Evolutionary conservation across 1,284 basidiomycete genomes (phyloP).

Genomic region (Melampsora occidentalis): DNA sequence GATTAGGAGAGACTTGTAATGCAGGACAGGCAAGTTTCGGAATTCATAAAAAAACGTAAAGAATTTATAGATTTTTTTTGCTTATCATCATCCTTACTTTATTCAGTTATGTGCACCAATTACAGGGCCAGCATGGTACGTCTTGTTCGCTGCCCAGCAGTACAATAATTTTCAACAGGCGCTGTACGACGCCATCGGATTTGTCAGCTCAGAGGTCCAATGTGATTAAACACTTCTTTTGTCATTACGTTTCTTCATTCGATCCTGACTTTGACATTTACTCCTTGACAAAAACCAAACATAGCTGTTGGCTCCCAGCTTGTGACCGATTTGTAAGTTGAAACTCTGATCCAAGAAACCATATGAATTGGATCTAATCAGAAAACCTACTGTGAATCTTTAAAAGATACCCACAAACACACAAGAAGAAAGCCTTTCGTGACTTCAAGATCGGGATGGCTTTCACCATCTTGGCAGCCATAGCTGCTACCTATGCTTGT

Average conservation of each 20-base stretch:
- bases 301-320: conserved; percentile 20
- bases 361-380: background rate
- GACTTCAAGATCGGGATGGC: background rate
- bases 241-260: too few relatives aligned
- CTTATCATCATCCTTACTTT: background rate
- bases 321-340: conserved; percentile 16
- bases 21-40: conserved; percentile 16
- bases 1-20: conserved; percentile 7
- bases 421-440: background rate
- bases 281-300: too few relatives aligned
- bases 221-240: background rate
- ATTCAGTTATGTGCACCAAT: conserved; percentile 24
- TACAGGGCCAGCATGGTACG: conserved; percentile 15
- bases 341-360: background rate
- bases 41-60: background rate
- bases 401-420: background rate
- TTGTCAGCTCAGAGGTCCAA: background rate
- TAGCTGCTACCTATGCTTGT: background rate
- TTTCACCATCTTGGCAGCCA: background rate
- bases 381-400: background rate
- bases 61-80: background rate
- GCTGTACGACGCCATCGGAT: background rate
- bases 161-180: conserved; percentile 1
- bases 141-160: conserved; percentile 5
- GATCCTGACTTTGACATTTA: too few relatives aligned